phyloP scores from a whole-genome alignment of 2,329 filamentous ascomycete genomes.

The Uncinocarpus reesii region DNA sequence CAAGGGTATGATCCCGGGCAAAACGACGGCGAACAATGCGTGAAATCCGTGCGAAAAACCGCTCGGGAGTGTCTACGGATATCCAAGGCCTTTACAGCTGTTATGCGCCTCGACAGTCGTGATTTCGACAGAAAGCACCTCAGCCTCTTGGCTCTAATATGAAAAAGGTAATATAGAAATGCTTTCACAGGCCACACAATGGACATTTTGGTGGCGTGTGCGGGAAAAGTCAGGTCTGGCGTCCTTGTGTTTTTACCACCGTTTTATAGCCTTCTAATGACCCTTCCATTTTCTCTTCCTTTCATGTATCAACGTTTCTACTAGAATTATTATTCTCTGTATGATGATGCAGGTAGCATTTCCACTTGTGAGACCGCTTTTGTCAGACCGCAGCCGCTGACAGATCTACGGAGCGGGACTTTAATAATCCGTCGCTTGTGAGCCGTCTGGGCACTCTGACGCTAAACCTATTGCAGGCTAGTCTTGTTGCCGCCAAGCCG shows the following conservation, averaged over 20 bases:
- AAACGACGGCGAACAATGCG: not conserved
- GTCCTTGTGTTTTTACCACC: not conserved
- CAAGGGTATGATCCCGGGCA: conserved; percentile 15
- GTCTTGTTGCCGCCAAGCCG: conserved; percentile 4
- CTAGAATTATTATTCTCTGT: no score
- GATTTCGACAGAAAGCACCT: no score
- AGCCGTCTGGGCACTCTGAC: not conserved
- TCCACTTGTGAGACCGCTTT: no score
- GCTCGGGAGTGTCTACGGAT: no score
- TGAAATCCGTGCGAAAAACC: not conserved
- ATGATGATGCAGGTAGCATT: no score
- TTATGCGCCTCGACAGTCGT: no score
- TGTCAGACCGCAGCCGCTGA: no score
- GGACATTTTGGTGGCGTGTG: not conserved
- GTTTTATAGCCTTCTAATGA: not conserved
- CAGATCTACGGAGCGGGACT: not conserved
- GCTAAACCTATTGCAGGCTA: not conserved
- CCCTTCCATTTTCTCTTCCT: no score
- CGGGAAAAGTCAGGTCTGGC: not conserved
- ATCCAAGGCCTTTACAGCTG: no score
- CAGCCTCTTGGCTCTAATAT: no score
- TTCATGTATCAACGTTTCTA: no score
- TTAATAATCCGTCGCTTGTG: not conserved
- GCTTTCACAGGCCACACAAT: not conserved
- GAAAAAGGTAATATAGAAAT: not conserved